Evolutionary conservation across 805 yeast species (phyloP).

Genomic region (Candida golubevii): DNA sequence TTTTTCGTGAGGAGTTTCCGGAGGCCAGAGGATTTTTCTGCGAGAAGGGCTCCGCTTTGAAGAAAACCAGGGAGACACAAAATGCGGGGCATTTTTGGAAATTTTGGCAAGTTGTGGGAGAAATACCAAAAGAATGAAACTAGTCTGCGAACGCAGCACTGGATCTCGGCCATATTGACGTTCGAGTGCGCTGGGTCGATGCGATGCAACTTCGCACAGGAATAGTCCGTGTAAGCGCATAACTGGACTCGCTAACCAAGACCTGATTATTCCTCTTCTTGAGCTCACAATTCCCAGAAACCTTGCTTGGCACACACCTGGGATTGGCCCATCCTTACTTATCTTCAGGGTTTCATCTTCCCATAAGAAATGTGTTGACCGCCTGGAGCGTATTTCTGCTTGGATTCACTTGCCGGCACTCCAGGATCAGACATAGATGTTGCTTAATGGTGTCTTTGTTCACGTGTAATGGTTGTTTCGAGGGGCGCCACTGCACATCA

Average conservation of each 20-base stretch:
- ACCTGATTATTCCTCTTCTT: too few relatives aligned
- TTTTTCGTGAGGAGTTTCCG: conserved; percentile 26
- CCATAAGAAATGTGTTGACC: conserved; percentile 53
- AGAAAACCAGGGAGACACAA: conserved; percentile 38
- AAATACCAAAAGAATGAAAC: too few relatives aligned
- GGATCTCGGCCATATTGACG: too few relatives aligned
- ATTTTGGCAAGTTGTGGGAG: not conserved
- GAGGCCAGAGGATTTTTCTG: conserved; percentile 31
- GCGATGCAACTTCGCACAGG: too few relatives aligned
- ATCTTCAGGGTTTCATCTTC: too few relatives aligned
- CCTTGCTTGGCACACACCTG: too few relatives aligned
- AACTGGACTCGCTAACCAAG: too few relatives aligned
- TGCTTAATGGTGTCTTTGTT: conserved; percentile 53
- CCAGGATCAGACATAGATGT: conserved; percentile 49
- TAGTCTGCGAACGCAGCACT: not conserved
- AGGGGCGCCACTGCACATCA: conserved; percentile 37
- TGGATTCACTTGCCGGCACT: conserved; percentile 58
- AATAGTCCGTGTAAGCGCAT: too few relatives aligned
- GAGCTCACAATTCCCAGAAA: too few relatives aligned
- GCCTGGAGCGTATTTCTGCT: conserved; percentile 74
- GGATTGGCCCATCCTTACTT: too few relatives aligned
- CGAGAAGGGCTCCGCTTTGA: conserved; percentile 31
- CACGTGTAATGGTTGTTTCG: conserved; percentile 16
- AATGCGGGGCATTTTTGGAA: conserved; percentile 15
- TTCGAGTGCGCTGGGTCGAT: too few relatives aligned